A percentile compares a stretch with the other conserved stretches of the same genome.
phyloP scores from a whole-genome alignment of 2,329 filamentous ascomycete species.

The Leptodontidium sp. region DNA sequence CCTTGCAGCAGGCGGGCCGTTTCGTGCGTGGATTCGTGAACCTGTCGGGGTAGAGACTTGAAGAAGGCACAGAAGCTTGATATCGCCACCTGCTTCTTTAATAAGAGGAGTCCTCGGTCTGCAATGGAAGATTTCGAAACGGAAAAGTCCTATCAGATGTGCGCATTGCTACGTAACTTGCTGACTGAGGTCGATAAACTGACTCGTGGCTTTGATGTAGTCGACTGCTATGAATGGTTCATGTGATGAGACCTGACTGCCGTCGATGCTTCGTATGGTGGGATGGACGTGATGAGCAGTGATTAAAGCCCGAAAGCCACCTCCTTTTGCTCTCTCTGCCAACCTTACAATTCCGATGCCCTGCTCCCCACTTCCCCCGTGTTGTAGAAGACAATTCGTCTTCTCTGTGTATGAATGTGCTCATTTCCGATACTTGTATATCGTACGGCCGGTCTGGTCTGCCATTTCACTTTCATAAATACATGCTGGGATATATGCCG shows the following conservation, averaged over 20 bases:
- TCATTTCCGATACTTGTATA: not conserved
- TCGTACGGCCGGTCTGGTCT: not conserved
- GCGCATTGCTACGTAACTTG: not conserved
- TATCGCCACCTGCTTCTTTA: not conserved
- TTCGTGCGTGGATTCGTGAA: constrained; percentile 17
- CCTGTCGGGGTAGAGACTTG: not conserved
- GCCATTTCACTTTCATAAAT: not conserved
- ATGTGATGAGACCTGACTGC: constrained; percentile 1
- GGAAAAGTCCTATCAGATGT: not conserved
- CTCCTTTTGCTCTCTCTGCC: not conserved
- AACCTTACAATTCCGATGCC: not conserved
- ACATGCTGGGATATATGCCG: constrained; percentile 17
- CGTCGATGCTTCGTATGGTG: not conserved
- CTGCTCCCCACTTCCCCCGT: not conserved
- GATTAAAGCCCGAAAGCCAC: not conserved
- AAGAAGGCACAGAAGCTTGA: not conserved
- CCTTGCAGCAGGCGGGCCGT: constrained; percentile 21
- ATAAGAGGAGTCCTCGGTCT: not conserved
- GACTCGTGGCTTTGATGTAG: not conserved
- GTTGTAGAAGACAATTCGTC: not conserved
- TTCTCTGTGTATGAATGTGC: not conserved
- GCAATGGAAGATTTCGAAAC: not conserved
- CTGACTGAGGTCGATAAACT: constrained; percentile 1
- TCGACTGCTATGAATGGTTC: not conserved
- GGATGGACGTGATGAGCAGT: not conserved